Evolutionary conservation across 2,329 filamentous ascomycete species (phyloP).

Genomic region (Exophiala viscosa): DNA sequence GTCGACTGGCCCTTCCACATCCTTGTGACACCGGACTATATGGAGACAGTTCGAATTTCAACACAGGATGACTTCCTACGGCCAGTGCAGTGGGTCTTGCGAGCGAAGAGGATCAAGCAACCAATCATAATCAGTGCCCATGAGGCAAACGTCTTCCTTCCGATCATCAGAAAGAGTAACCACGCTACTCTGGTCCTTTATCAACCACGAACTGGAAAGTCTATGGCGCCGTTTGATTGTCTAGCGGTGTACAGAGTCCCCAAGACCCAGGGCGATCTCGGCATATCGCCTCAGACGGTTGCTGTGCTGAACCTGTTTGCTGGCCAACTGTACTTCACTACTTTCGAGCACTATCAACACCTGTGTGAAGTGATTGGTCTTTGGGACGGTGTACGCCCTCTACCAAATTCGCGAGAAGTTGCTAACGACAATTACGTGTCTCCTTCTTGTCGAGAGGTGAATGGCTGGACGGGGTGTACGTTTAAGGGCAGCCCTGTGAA

Average conservation of each 20-base stretch:
- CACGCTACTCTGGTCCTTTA: conserved; percentile 51
- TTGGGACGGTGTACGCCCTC: conserved; percentile 39
- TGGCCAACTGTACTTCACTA: conserved; percentile 61
- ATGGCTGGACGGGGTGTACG: conserved; percentile 24
- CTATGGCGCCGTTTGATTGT: conserved; percentile 41
- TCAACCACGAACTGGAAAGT: conserved; percentile 43
- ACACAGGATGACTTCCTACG: conserved; percentile 49
- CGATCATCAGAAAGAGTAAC: conserved; percentile 35
- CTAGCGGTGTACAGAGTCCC: conserved; percentile 46
- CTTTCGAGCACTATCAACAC: conserved; percentile 51
- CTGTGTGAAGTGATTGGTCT: conserved; percentile 27
- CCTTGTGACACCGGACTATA: conserved; percentile 52
- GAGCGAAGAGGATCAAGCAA: conserved; percentile 25
- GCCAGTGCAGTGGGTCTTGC: conserved; percentile 55
- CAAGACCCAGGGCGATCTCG: conserved; percentile 5
- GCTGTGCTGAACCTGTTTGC: conserved; percentile 63
- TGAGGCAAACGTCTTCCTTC: conserved; percentile 55
- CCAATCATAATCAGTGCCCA: conserved; percentile 59
- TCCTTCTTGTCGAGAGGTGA: conserved; percentile 29
- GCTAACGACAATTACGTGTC: conserved; percentile 30
- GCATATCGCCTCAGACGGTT: conserved; percentile 32
- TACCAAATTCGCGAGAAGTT: conserved; percentile 27
- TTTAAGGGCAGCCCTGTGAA: conserved; percentile 41
- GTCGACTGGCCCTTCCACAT: conserved; percentile 39
- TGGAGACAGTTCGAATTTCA: conserved; percentile 30